Evolutionary conservation across 805 yeast species (phyloP), one percentile per base, ranked within the genome.

Genomic region (Isabelozyma pseudorhagii): DNA sequence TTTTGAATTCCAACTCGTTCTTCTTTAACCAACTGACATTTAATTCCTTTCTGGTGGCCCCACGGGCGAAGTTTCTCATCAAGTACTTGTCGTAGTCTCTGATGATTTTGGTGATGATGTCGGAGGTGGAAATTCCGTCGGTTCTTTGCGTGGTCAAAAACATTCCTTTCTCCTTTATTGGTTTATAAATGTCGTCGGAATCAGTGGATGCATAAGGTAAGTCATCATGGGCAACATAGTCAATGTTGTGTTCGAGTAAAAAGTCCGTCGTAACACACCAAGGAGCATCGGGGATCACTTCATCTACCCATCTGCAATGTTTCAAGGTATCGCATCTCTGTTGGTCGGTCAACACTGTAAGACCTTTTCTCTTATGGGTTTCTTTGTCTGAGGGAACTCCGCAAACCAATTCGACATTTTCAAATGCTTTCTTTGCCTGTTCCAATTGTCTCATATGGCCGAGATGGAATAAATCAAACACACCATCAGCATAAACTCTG

Each of bases 371-470:
- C 57, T 84, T 87, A 71, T 94, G 98, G 2, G 98, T 93, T 59
- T 89, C 91, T 46, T 80, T 77, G 66, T 94, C 99, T 45, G 87
- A 83, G 13, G 98, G 97, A 17, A 93, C 80, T 44, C 99, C 99
- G 60, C 93, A 89, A 27, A 94, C 91, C 60, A 94, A 77, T 49
- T 82, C 79, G 31, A 88, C 96, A 59, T 89, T 89, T 10, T 89
- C 87, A 54, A 94, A 83, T 13, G 96, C 82, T 66, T 93, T 92
- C 61, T 94, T 93, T 59, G 98, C 93, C 71, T 94, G 99, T 64
- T 94, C 98, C 59, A 94, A 77, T 68, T 94, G 99, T 63, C 91
- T 84, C 99, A 94, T 94, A 66, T 94, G 99, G 21, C 99, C 99
- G 62, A 94, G 67, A 69, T 94, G 99, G 72, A 94, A 94, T 54